A percentile compares a stretch with the other conserved stretches of the same genome.
phyloP scores from a whole-genome alignment of 2,329 filamentous ascomycete genomes.

The Claviceps monticola region DNA sequence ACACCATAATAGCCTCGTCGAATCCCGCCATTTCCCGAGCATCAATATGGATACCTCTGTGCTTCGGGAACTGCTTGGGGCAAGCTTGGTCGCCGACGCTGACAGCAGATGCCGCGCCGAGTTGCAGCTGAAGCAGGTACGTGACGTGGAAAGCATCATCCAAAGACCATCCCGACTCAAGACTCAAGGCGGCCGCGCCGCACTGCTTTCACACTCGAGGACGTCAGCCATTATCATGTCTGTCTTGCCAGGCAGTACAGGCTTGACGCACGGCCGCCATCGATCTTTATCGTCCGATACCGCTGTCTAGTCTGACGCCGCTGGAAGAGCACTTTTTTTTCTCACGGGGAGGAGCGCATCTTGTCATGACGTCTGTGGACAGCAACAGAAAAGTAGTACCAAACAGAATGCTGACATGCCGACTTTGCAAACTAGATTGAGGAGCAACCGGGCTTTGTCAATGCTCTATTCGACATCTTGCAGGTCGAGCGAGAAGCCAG shows the following conservation, averaged over 20 bases:
- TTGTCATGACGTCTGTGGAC: not conserved
- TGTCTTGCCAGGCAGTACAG: not conserved
- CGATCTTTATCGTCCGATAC: not conserved
- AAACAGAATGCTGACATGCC: not conserved
- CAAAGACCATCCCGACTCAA: not conserved
- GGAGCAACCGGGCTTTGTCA: constrained; percentile 76
- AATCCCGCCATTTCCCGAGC: constrained; percentile 1
- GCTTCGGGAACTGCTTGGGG: constrained; percentile 63
- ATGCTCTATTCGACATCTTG: constrained; percentile 80
- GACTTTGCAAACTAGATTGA: constrained; percentile 51
- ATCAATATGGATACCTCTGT: constrained; percentile 55
- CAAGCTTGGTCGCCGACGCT: constrained; percentile 61
- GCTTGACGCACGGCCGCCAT: not conserved
- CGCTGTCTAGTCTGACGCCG: not conserved
- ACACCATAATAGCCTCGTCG: not conserved
- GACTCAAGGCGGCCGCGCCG: not conserved
- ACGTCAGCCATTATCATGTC: not conserved
- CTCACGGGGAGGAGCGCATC: not conserved
- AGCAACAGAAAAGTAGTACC: not conserved
- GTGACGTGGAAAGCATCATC: constrained; percentile 13
- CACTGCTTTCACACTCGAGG: not conserved
- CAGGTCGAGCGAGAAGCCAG: constrained; percentile 75
- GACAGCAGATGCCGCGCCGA: constrained; percentile 66
- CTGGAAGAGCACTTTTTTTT: not conserved
- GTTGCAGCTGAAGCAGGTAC: constrained; percentile 68